Percentiles rank a stretch among this genome's conserved stretches.
These are phyloP conservation scores for Geotrichum histeridarum DNA, from an alignment of 1,139 yeast species.

Conservation along the genomic window DNA sequence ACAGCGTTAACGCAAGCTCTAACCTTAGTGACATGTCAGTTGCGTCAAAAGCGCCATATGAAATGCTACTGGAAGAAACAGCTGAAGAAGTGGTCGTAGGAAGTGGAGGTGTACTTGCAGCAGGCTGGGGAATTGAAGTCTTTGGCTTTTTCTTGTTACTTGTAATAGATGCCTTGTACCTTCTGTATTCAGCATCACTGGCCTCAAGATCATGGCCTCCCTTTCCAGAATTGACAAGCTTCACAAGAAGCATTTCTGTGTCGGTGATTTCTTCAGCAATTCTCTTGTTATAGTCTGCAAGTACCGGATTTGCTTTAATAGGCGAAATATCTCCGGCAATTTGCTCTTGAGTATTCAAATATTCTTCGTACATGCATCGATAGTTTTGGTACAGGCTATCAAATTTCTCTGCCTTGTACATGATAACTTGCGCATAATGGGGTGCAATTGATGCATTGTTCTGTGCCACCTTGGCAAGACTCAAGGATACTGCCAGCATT, in stretches of 20 bases:
- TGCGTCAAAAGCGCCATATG: conserved; percentile 12
- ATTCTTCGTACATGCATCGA: conserved; percentile 17
- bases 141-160: conserved; percentile 1
- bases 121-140: neutral
- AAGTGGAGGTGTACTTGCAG: neutral
- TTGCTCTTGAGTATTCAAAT: conserved; percentile 10
- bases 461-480: conserved; percentile 24
- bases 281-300: conserved; percentile 11
- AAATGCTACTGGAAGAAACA: neutral
- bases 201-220: neutral
- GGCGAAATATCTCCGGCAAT: neutral
- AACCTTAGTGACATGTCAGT: conserved; percentile 21
- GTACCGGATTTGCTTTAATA: conserved; percentile 8
- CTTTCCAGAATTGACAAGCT: conserved; percentile 10
- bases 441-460: conserved; percentile 20
- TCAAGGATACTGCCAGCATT: conserved; percentile 22
- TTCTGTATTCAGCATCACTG: conserved; percentile 2
- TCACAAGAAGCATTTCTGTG: conserved; percentile 17
- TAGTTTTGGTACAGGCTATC: conserved; percentile 19
- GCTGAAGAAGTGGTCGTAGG: neutral
- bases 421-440: conserved; percentile 23
- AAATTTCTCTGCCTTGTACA: conserved; percentile 23
- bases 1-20: conserved; percentile 27
- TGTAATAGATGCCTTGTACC: neutral
- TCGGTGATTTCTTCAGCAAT: conserved; percentile 15